Conservation (phyloP, 1,284 basidiomycete genomes). For the Takashimella tepidaria region DNA sequence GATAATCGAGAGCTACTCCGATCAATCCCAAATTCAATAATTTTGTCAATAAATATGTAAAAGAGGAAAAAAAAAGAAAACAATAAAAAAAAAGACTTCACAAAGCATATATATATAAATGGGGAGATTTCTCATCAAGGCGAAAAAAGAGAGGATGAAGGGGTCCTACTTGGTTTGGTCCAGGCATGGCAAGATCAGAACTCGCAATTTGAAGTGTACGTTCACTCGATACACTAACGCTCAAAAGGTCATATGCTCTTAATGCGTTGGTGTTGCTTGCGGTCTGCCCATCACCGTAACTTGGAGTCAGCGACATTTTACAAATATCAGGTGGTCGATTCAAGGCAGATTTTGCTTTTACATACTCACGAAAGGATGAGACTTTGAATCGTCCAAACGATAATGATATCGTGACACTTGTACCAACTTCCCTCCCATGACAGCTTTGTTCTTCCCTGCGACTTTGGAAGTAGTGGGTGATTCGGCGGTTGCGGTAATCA, state of each 20-base stretch:
- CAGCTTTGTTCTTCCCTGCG: background rate
- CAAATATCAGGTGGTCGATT: background rate
- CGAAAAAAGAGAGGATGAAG: too few relatives aligned
- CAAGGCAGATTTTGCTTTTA: background rate
- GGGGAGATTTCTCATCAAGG: too few relatives aligned
- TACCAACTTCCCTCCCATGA: slow-evolving; percentile 27
- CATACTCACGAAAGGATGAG: slow-evolving; percentile 37
- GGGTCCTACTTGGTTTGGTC: slow-evolving; percentile 43
- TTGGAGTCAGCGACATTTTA: background rate
- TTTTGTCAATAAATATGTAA: background rate
- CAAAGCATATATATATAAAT: too few relatives aligned
- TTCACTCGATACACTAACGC: slow-evolving; percentile 39
- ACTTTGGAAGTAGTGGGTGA: background rate
- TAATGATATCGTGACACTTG: slow-evolving; percentile 45
- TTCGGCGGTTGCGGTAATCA: background rate
- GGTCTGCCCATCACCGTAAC: slow-evolving; percentile 29
- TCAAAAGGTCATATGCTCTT: slow-evolving; percentile 41
- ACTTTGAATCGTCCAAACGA: slow-evolving; percentile 40
- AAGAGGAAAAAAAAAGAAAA: too few relatives aligned
- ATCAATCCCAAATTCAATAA: background rate
- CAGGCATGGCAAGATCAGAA: slow-evolving; percentile 42
- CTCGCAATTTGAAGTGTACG: slow-evolving; percentile 45
- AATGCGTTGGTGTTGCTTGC: slow-evolving; percentile 31
- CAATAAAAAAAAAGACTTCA: too few relatives aligned
- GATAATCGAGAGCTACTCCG: slow-evolving; percentile 42